Percentiles rank a stretch among this genome's conserved stretches.
These are phyloP conservation scores for Trametes versicolor DNA, from an alignment of 1,284 basidiomycete species.

Conservation along the genomic window DNA sequence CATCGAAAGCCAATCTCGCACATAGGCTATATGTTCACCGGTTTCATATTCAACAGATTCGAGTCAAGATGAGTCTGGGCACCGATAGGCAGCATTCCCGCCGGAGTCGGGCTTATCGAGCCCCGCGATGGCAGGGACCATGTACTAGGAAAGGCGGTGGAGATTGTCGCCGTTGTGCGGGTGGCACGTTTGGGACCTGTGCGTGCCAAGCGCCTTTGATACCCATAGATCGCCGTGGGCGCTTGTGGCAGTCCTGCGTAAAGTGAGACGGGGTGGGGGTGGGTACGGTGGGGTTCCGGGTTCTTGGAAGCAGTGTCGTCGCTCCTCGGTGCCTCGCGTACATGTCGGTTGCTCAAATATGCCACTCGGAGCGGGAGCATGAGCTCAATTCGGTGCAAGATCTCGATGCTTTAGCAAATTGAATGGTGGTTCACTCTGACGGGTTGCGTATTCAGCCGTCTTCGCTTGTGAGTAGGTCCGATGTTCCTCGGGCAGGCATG, in stretches of 20 bases:
- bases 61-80: background rate
- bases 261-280: background rate
- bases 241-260: background rate
- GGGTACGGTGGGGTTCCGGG: background rate
- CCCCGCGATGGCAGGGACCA: background rate
- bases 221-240: constrained; percentile 24
- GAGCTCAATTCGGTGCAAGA: background rate
- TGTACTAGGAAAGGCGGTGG: background rate
- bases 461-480: background rate
- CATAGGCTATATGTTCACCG: no score
- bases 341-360: no score
- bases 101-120: background rate
- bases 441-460: background rate
- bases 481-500: background rate
- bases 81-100: background rate
- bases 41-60: background rate
- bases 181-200: background rate
- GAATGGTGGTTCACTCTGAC: background rate
- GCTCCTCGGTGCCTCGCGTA: background rate
- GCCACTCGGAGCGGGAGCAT: background rate
- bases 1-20: constrained; percentile 1
- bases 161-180: background rate
- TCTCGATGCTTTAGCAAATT: background rate
- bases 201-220: constrained; percentile 4
- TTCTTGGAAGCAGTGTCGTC: background rate